These are phyloP conservation scores for Colletotrichum cuscutae DNA, from an alignment of 2,329 filamentous ascomycete genomes.

Conservation along the genomic window DNA sequence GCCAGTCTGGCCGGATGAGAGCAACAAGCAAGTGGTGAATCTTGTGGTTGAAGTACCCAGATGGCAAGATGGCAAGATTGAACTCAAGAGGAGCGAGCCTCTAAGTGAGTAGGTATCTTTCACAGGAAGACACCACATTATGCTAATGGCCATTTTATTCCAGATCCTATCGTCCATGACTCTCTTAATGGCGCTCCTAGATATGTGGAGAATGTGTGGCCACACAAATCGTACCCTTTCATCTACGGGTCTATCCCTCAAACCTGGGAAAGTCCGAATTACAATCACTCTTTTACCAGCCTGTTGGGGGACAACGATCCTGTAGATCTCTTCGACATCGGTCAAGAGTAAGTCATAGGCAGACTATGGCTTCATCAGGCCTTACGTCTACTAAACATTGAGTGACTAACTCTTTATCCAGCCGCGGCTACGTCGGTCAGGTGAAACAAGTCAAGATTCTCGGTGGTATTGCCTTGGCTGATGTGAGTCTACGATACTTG, in stretches of 20 bases:
- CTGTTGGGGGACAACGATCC: slow-evolving; percentile 53
- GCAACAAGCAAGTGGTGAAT: slow-evolving; percentile 48
- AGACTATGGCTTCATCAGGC: neutral
- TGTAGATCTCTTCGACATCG: slow-evolving; percentile 53
- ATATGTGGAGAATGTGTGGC: slow-evolving; percentile 54
- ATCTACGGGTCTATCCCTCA: slow-evolving; percentile 56
- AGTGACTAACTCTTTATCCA: neutral
- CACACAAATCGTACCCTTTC: slow-evolving; percentile 55
- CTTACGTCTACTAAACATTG: neutral
- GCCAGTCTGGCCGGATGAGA: slow-evolving; percentile 48
- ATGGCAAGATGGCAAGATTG: slow-evolving; percentile 53
- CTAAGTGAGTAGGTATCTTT: slow-evolving; percentile 42
- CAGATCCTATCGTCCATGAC: slow-evolving; percentile 55
- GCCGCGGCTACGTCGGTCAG: slow-evolving; percentile 47
- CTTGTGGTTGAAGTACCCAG: slow-evolving; percentile 54
- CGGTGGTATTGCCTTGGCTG: slow-evolving; percentile 51
- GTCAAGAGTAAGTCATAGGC: slow-evolving; percentile 41
- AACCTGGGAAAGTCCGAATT: slow-evolving; percentile 56
- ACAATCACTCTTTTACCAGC: slow-evolving; percentile 50
- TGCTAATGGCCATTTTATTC: neutral
- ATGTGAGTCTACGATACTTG: slow-evolving; percentile 40
- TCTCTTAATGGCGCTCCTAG: slow-evolving; percentile 47
- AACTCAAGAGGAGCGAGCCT: slow-evolving; percentile 51
- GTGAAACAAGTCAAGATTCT: slow-evolving; percentile 55
- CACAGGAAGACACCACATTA: too few species aligned